Base-by-base conservation (phyloP, 139 green algal species). In the Picochlorum sp. region DNA sequence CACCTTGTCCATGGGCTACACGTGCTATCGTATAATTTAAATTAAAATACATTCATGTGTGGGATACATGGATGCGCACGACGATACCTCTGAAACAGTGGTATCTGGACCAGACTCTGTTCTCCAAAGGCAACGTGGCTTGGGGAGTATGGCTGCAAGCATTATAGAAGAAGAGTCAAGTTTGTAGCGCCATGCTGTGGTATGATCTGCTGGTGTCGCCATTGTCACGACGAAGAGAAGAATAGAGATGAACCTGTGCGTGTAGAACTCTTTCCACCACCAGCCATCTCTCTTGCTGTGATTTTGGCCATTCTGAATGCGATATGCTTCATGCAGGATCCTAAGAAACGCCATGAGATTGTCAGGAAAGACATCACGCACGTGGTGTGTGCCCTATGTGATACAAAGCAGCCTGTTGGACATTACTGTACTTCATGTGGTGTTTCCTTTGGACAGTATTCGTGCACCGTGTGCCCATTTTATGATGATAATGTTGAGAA, bases 211-310 rank as follows among this genome's bases (percentile, higher is more conserved):
- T 88, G 76, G 78, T 95, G 87, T 66, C 67, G 87, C 9, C 89
- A 96, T 65, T 96, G 89, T 66, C 89, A 96, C 75, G 95, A 96
- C 59, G 76, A 84, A 8, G 84, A 55, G 3, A 88, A 88, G 37
- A 57, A 83, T 34, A 70, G 81, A 14, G 57, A 79, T 6, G 84
- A 89, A 67, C 62, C 59, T 20, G 47, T 54, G 11, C 18, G 47
- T 54, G 16, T 41, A 14, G 8, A 41, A 41, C 34, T 41, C 34
- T 41, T 41, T 41, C 8, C 3, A 41, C 8, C 3, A 41, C 13
- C 14, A 41, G 34, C 28, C 28, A 30, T 30, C 28, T 30, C 28
- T 7, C 28, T 30, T 30, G 28, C 28, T 30, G 1, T 30, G 28
- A 30, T 30, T 30, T 0, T 30, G 8, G 34, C 34, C 34, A 41